Conservation (phyloP, 305 asterid genomes). For the Withania somnifera region DNA sequence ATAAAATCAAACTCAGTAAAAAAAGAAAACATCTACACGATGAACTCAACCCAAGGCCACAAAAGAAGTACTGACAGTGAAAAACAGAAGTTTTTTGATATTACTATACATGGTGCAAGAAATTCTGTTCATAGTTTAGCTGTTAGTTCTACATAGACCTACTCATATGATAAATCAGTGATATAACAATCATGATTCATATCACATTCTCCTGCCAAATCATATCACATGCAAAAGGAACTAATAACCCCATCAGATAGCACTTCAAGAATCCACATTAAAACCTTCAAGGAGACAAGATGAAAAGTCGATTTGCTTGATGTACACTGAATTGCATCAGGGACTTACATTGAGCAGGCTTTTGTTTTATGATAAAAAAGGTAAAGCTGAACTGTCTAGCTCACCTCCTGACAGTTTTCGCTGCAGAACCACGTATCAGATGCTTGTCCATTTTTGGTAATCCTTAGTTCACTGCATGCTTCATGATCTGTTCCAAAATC, state of each 20-base stretch:
- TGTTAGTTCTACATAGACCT: background rate
- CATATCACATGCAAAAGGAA: background rate
- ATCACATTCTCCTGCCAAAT: background rate
- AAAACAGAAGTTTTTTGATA: background rate
- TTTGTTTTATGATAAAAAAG: background rate
- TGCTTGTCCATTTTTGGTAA: slow-evolving; percentile 24
- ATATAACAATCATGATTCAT: background rate
- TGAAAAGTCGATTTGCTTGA: background rate
- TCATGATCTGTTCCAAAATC: slow-evolving; percentile 62
- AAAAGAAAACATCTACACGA: background rate
- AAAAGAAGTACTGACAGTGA: background rate
- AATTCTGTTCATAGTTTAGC: background rate
- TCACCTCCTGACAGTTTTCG: slow-evolving; percentile 74
- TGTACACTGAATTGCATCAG: background rate
- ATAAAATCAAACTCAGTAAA: background rate
- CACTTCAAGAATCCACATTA: background rate
- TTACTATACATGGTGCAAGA: background rate
- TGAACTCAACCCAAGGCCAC: background rate
- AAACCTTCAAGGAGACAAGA: background rate
- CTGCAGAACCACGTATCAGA: slow-evolving; percentile 79
- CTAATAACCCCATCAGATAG: background rate
- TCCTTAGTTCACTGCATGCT: slow-evolving; percentile 47
- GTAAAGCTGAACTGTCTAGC: background rate
- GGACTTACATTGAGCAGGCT: background rate
- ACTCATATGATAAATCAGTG: background rate